Base-by-base conservation (phyloP, 805 yeast genomes). In the Lachancea mirantina region DNA sequence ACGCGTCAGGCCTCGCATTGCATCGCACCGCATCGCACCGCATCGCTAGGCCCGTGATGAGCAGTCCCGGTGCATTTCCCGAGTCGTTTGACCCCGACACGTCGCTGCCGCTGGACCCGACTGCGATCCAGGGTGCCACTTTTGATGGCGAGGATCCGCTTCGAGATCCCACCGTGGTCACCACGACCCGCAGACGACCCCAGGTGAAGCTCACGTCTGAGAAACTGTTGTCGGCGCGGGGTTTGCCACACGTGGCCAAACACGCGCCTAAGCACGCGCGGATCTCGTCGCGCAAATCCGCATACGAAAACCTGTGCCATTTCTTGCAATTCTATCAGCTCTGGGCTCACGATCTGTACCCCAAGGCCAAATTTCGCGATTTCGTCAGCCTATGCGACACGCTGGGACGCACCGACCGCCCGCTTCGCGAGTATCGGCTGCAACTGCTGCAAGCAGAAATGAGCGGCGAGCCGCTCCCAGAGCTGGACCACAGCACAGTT, bases 261-360 rank as follows among this genome's bases (percentile, higher is more conserved):
- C 51, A 60, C 25, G 61, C 63, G 2, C 45, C 41, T 4, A 55
- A 48, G 19, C 45, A 54, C 10, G 50, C 61, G 32, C 55, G 57
- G 29, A 64, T 66, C 31, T 48, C 61, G 21, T 48, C 38, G 26
- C 47, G 42, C 18, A 45, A 46, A 14, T 39, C 40, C 8, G 40
- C 52, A 3, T 41, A 47, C 28, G 55, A 52, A 10, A 56, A 56
- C 32, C 41, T 56, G 23, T 34, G 48, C 2, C 40, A 45, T 16
- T 51, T 82, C 5, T 52, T 80, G 6, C 66, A 67, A 19, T 63
- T 70, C 22, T 82, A 79, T 52, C 85, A 80, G 55, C 46, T 76
- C 20, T 82, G 89, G 88, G 85, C 80, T 1, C 89, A 82, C 52
- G 63, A 69, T 14, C 46, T 85, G 23, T 84, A 70, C 49, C 94